Base-by-base conservation (phyloP, 768 basidiomycete genomes). In the Pulveroboletus frians region DNA sequence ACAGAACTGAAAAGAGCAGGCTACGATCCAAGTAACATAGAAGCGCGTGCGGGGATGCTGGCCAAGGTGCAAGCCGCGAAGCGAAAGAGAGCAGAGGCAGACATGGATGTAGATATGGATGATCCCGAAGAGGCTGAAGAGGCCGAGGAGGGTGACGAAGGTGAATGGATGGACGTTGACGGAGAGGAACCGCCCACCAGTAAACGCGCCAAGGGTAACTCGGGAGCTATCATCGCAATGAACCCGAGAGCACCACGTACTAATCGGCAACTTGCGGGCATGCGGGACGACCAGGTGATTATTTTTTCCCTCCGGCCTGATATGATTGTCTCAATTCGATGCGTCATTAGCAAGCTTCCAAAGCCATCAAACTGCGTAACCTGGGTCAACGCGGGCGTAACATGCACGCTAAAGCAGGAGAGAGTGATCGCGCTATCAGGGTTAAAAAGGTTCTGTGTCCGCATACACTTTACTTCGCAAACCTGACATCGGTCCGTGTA, bases 331-430 rank as follows among this genome's bases (percentile, higher is more conserved):
- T 45, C 23, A 13, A 39, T 40, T 10, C 9, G 26, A 15, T 38
- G 20, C 10, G 51, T n/a, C 36, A 56, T 34, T 56, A 89, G 84
- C 91, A 96, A 84, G 81, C 76, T 29, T 74, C 81, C 52, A 85
- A 84, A 63, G 90, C 95, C 15, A 71, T 80, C 66, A 81, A 85
- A 62, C 75, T 97, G 50, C 86, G 90, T 56, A 89, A 91, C 60
- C 79, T 95, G 47, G 85, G 85, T 6, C 92, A 95, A 66, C 78
- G 95, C 57, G 79, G 79, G 46, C 85, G 92, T 51, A 95, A 95
- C 67, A 81, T 83, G 76, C 76, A 83, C 38, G 95, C 92, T 21
- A 91, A 86, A 65, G 94, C 93, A 34, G 90, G 89, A 50, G 95
- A 99, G 77, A 76, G 80, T 50, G 92, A 94, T 72, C 83, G 89